Base-by-base conservation (phyloP, 371 early-diverging fungal genomes). In the Lichtheimia ramosa region DNA sequence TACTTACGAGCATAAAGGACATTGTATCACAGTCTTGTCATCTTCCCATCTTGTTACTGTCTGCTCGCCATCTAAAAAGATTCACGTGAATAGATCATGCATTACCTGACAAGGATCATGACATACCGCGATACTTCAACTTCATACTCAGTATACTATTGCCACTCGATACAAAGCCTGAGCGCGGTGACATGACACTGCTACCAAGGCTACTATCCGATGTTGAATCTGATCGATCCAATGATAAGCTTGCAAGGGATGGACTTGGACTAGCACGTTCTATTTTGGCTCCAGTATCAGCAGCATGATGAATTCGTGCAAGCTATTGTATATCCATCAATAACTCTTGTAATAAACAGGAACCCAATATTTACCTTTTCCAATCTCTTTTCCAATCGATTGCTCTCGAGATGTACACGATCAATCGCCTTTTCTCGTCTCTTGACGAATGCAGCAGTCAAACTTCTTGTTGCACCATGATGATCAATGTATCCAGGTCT, bases 361-460 rank as follows among this genome's bases (percentile, higher is more conserved):
- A 16, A 20, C 0, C 8, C 43, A 2, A 14, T 24, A 56, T 50
- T 49, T 51, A 93, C 88, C 68, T 87, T 87, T 68, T 90, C 95
- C 54, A 96, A 71, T 13, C 97, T 79, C 69, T 92, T 90, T 63
- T 94, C 94, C 7, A 95, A 70, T 54, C 92, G 84, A 68, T 94
- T 96, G 15, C 84, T 84, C 55, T 95, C 95, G 52, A 96, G 64
- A 60, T 83, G 83, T 4, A 89, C 83, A 42, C 79, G 76, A 50
- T 89, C 90, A 12, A 88, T 82, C 8, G 79, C 78, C 49, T 71
- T 79, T 40, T 72, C 80, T 52, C 95, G 74, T 56, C 74, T 60
- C 41, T 81, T 82, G 34, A 82, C 59, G 66, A 92, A 93, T 13
- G 58, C 53, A 0, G 73, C 69, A 6, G 90, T 87, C 48, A 70